phyloP scores from a whole-genome alignment of 148 eudicot genomes.

The Vaccinium corymbosum region DNA sequence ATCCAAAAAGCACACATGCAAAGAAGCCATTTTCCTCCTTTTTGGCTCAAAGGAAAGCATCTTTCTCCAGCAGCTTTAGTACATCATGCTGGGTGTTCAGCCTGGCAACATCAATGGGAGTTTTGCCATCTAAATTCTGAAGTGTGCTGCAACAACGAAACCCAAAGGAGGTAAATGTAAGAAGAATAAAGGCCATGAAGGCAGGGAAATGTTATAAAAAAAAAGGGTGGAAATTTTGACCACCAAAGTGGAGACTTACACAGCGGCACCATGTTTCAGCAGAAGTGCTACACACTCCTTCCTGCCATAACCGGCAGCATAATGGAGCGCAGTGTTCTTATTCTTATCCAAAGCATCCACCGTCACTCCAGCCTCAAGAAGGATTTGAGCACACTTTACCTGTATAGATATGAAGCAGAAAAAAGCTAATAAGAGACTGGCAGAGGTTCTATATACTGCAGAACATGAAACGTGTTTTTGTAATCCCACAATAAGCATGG shows the following conservation, averaged over 20 bases:
- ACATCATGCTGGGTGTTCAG: conserved; percentile 87
- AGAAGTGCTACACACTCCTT: conserved; percentile 96
- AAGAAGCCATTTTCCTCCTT: not conserved
- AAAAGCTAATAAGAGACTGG: not conserved
- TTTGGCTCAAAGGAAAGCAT: conserved; percentile 66
- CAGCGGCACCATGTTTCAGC: conserved; percentile 89
- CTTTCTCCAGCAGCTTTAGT: conserved; percentile 82
- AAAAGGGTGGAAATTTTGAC: not conserved
- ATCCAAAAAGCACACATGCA: not conserved
- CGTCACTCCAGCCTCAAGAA: conserved; percentile 85
- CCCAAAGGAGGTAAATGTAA: not conserved
- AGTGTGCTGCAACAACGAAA: conserved; percentile 59
- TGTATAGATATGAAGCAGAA: conserved; percentile 28
- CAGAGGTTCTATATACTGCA: not conserved
- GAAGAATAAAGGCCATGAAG: not conserved
- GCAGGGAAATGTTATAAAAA: not conserved
- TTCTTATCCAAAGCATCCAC: conserved; percentile 97
- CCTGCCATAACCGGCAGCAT: conserved; percentile 98
- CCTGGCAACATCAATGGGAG: conserved; percentile 94
- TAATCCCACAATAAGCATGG: not conserved
- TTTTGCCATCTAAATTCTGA: conserved; percentile 90
- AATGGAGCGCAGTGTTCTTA: conserved; percentile 97
- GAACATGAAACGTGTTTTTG: not conserved
- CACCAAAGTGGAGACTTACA: conserved; percentile 50
- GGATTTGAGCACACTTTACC: conserved; percentile 84